These are phyloP conservation scores for Rosa rugosa DNA, from an alignment of 306 rosid species.

Conservation along the genomic window DNA sequence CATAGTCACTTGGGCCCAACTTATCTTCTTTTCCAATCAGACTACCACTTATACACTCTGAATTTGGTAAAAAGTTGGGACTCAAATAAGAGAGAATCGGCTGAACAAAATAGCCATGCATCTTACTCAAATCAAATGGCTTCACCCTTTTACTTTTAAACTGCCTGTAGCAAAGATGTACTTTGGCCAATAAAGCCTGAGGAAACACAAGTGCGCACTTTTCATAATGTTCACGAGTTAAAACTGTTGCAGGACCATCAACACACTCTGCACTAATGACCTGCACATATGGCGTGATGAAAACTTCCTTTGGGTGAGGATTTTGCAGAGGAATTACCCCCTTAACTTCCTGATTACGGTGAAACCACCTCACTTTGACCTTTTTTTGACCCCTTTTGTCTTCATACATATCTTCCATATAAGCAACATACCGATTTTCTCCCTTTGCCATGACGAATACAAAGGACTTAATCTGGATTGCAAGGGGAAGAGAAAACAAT, in stretches of 20 bases:
- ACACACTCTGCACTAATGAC: slow-evolving; percentile 98
- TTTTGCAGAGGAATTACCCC: slow-evolving; percentile 66
- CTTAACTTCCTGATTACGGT: slow-evolving; percentile 89
- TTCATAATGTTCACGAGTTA: slow-evolving; percentile 80
- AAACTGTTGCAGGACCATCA: slow-evolving; percentile 86
- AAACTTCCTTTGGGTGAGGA: slow-evolving; percentile 91
- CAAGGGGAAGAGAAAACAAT: slow-evolving; percentile 28
- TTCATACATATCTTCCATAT: slow-evolving; percentile 96
- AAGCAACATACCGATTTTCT: slow-evolving; percentile 82
- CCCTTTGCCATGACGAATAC: slow-evolving; percentile 98
- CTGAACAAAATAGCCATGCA: slow-evolving; percentile 81
- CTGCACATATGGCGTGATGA: slow-evolving; percentile 87
- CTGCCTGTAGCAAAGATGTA: slow-evolving; percentile 85
- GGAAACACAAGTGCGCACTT: slow-evolving; percentile 62
- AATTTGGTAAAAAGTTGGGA: slow-evolving; percentile 42
- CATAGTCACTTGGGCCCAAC: slow-evolving; percentile 46
- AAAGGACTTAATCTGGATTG: slow-evolving; percentile 78
- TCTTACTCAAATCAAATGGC: slow-evolving; percentile 82
- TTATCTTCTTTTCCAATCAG: slow-evolving; percentile 57
- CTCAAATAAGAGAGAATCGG: slow-evolving; percentile 76
- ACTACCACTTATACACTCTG: slow-evolving; percentile 37
- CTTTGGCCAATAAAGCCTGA: slow-evolving; percentile 54
- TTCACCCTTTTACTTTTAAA: slow-evolving; percentile 81
- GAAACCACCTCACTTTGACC: slow-evolving; percentile 99
- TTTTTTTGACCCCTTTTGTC: slow-evolving; percentile 91